Evolutionary conservation across 2,329 filamentous ascomycete species (phyloP), one percentile per base, ranked within the genome.

Genomic region (Colletotrichum navitas): DNA sequence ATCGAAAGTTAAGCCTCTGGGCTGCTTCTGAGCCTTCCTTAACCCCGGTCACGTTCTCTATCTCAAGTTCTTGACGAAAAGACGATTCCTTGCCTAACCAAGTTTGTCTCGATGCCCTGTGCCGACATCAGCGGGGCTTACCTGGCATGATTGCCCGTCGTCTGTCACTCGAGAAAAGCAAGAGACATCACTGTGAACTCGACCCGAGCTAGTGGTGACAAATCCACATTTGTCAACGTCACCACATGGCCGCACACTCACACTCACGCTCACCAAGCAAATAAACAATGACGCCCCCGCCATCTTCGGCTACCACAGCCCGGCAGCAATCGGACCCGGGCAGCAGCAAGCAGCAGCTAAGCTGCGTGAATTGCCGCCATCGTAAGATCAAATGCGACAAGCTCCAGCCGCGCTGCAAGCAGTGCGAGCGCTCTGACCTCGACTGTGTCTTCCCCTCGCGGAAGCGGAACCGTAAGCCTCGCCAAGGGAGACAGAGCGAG

Each of bases 381-480:
- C 86, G 89, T 73, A 91, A 91, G 77, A 82, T 91, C 55, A 90
- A 87, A 74, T 91, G 89, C 79, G 85, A 89, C 76, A 85, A 87
- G 73, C 80, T 82, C 45, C 82, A 85, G 71, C 89, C 89, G 6
- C 56, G 72, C 34, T 91, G 90, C 76, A 78, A 80, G 8, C 85
- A 87, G 67, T 91, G 89, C 76, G 75, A 83, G 29, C 85, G 83
- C 61, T 81, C 83, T 47, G 78, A 81, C 10, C 80, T 82, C 11
- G 83, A 87, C 58, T 91, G 86, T 75, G 75, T 83, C 47, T 85
- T 84, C 65, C 84, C 84, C 24, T 77, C 80, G n/a, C 80, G 84
- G 36, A 85, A 85, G 74, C 82, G 82, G 49, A 83, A 81, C 59
- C 79, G 82, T 29, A 80, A 81, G 62, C 82, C 81, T 0, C 79